These are phyloP conservation scores for Hypoxylon rubiginosum DNA, from an alignment of 2,329 filamentous ascomycete genomes.

Conservation along the genomic window DNA sequence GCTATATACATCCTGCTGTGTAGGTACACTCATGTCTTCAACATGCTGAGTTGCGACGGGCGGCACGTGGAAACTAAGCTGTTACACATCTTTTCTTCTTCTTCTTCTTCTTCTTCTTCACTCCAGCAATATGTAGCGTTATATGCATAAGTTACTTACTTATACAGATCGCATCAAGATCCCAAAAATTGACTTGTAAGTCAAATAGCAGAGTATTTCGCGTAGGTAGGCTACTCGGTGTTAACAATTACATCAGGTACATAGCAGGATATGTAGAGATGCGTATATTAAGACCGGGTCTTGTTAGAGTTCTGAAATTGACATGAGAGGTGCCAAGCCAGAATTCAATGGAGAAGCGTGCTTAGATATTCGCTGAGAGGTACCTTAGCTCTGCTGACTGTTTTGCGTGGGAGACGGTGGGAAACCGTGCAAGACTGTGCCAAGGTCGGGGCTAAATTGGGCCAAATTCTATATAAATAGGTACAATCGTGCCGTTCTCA, in stretches of 20 bases:
- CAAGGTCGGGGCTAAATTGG: background rate
- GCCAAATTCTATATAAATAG: conserved; percentile 14
- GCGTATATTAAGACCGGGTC: conserved; percentile 30
- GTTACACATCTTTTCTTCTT: background rate
- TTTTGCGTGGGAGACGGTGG: background rate
- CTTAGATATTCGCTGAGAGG: conserved; percentile 43
- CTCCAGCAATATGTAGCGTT: background rate
- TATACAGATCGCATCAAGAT: background rate
- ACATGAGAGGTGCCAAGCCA: conserved; percentile 46
- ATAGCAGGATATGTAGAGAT: background rate
- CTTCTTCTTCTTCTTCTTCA: no score
- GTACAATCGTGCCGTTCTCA: conserved; percentile 34
- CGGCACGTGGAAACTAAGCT: background rate
- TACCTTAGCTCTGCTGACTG: conserved; percentile 11
- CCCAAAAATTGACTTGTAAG: background rate
- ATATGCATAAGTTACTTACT: background rate
- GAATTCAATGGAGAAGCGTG: conserved; percentile 41
- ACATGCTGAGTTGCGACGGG: background rate
- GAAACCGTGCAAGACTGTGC: no score
- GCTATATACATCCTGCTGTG: no score
- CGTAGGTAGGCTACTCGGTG: background rate
- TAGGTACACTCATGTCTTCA: background rate
- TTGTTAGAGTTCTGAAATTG: conserved; percentile 42
- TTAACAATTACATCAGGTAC: background rate
- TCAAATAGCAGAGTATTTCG: background rate